Evolutionary conservation across 768 basidiomycete genomes (phyloP), one percentile per base, ranked within the genome.

Genomic region (Tulasnella sp.): DNA sequence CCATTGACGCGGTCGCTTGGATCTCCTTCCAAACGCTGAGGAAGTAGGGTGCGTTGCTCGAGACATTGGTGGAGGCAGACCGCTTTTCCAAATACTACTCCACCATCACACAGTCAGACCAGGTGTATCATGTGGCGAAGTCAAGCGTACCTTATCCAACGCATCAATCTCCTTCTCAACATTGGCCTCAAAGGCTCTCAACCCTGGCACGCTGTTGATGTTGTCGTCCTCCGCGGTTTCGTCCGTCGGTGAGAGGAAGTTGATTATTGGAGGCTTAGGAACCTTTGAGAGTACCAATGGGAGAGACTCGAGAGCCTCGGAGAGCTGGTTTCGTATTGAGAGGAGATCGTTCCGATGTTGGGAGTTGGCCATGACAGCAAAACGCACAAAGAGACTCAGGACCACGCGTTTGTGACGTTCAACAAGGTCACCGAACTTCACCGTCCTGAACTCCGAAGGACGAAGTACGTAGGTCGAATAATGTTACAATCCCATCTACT

Each of bases 1-100:
- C 78, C 11, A 91, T 80, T 16, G 80, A 81, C 1, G 83, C 83
- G 2, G 90, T 88, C 74, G 84, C 83, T 11, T 88, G 74, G 0
- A 93, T 82, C 77, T 94, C 91, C 69, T 90, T 84, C 91, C 92
- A 95, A 0, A 95, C 90, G 0, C 91, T 88, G 14, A 90, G 82
- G 35, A 92, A 82, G 76, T 93, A 91, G 11, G 90, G 90, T 0
- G 91, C 89, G 79, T 94, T 95, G 9, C 89, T 91, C 12, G 77
- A 77, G 36, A 79, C 22, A 29, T 63, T 40, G 14, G 62, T 17
- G 17, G 59, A 42, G 2, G 62, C 32, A 26, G 69, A 32, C 22
- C 35, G 22, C 17, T 47, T 36, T 6, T 70, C 69, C 52, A 70
- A 44, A 19, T 47, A 70, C 69, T 70, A 19, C 36, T 29, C 17